Evolutionary conservation across 306 rosid genomes (phyloP).

Genomic region (Citrullus amarus): DNA sequence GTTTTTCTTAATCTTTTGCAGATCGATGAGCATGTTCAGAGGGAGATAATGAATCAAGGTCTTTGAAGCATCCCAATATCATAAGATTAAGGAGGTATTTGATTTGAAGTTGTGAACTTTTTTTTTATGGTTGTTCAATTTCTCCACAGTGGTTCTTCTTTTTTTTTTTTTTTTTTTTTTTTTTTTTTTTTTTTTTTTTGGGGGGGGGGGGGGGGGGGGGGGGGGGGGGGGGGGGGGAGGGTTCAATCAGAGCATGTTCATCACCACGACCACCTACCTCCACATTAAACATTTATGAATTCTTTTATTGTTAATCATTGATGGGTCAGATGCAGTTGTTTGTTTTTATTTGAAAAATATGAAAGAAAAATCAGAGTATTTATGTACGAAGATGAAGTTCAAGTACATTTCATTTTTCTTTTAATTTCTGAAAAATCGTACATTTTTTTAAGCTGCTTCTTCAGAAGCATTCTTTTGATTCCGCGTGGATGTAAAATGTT

Average conservation of each 20-base stretch:
- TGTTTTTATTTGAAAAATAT: background rate
- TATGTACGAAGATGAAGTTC: background rate
- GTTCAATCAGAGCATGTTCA: background rate
- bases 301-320: background rate
- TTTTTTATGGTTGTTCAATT: background rate
- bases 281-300: background rate
- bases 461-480: background rate
- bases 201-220: too few species aligned
- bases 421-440: background rate
- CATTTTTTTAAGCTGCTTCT: background rate
- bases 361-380: background rate
- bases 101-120: background rate
- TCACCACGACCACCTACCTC: background rate
- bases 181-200: too few species aligned
- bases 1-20: conserved; percentile 11
- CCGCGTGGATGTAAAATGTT: background rate
- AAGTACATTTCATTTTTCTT: background rate
- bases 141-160: background rate
- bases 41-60: conserved; percentile 95
- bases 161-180: too few species aligned
- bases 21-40: conserved; percentile 95
- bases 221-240: too few species aligned
- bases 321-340: background rate
- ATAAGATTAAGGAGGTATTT: conserved; percentile 86
- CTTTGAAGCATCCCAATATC: conserved; percentile 93